Percentiles rank a stretch among this genome's conserved stretches.
Conservation (phyloP, 345 rosid species). For the Lagerstroemia speciosa region DNA sequence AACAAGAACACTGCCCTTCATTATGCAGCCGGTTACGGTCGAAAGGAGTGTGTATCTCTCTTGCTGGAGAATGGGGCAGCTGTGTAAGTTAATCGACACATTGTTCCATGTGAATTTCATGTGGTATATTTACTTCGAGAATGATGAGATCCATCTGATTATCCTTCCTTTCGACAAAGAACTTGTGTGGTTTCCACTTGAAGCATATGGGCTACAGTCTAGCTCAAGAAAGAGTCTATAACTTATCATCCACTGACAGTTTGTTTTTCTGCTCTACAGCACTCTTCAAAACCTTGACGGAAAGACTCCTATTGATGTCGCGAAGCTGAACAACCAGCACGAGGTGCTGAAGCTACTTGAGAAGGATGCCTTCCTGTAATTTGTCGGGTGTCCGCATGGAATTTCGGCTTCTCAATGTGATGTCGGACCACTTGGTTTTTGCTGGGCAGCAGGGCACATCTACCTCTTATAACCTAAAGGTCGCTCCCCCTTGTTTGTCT, state of each 20-base stretch:
- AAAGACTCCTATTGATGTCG: conserved; percentile 94
- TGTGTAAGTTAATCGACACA: conserved; percentile 51
- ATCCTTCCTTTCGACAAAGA: too few species aligned
- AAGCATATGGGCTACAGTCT: background rate
- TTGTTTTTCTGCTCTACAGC: conserved; percentile 24
- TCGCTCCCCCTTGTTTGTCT: background rate
- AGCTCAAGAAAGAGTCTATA: background rate
- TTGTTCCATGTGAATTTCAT: too few species aligned
- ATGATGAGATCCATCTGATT: background rate
- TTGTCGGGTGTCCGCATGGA: background rate
- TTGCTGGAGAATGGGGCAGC: conserved; percentile 89
- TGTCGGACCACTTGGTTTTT: background rate
- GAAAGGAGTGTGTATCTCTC: conserved; percentile 90
- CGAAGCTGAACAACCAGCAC: conserved; percentile 90
- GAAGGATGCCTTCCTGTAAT: conserved; percentile 90
- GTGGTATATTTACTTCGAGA: background rate
- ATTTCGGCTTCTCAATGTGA: background rate
- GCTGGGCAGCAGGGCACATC: background rate
- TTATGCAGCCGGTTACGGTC: conserved; percentile 95
- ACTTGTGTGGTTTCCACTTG: background rate
- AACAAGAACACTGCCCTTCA: conserved; percentile 96
- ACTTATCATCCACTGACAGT: background rate
- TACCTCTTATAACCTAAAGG: background rate
- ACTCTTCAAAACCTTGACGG: conserved; percentile 95
- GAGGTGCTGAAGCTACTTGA: conserved; percentile 88